Conservation (phyloP, 1,139 yeast species). For the Taiozyma sp. region DNA sequence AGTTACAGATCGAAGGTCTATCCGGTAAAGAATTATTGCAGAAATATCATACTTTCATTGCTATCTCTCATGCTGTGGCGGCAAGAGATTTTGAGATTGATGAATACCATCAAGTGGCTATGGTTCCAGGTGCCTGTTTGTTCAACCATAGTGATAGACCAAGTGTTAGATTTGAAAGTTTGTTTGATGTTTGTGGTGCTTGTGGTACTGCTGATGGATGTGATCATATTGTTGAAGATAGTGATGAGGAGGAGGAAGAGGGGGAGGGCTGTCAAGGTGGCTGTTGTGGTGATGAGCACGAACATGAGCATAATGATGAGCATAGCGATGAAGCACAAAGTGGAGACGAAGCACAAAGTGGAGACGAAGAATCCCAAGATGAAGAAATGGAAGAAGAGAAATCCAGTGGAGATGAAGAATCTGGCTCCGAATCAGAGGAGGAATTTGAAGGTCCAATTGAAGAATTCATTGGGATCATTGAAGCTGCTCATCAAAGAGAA, state of each 20-base stretch:
- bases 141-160: conserved; percentile 70
- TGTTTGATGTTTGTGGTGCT: conserved; percentile 61
- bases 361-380: conserved; percentile 11
- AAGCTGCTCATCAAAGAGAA: conserved; percentile 7
- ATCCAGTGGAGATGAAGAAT: conserved; percentile 17
- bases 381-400: conserved; percentile 2
- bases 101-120: conserved; percentile 61
- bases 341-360: conserved; percentile 17
- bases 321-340: conserved; percentile 14
- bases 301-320: conserved; percentile 6
- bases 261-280: conserved; percentile 27
- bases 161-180: conserved; percentile 70
- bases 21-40: conserved; percentile 13
- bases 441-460: conserved; percentile 26
- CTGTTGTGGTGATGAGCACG: conserved; percentile 23
- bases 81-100: conserved; percentile 83
- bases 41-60: conserved; percentile 42
- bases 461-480: conserved; percentile 19
- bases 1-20: conserved; percentile 17
- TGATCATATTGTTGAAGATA: conserved; percentile 25
- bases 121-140: conserved; percentile 90
- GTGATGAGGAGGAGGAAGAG: conserved; percentile 10
- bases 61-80: conserved; percentile 53
- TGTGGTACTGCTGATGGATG: conserved; percentile 71
- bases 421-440: conserved; percentile 22